phyloP scores from a whole-genome alignment of 495 filamentous ascomycete species.

The Hyaloscypha bicolor region DNA sequence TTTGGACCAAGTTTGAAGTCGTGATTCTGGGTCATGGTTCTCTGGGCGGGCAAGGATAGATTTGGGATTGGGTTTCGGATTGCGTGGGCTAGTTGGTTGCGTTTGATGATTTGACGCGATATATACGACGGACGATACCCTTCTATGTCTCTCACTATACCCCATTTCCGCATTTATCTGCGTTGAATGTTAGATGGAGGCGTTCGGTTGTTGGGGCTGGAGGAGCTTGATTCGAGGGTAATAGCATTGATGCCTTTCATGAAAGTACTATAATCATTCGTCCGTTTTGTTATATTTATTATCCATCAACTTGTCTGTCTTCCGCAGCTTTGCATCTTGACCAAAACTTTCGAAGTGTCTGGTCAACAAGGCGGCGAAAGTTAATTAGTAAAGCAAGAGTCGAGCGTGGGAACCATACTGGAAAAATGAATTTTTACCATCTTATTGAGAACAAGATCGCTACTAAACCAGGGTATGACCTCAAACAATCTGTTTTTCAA shows the following conservation, averaged over 20 bases:
- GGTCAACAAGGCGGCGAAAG: too few relatives aligned
- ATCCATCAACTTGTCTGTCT: too few relatives aligned
- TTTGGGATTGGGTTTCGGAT: not conserved
- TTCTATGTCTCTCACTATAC: slow-evolving; percentile 32
- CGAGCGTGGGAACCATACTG: too few relatives aligned
- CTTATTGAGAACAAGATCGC: too few relatives aligned
- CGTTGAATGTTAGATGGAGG: slow-evolving; percentile 11
- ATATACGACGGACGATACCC: slow-evolving; percentile 25
- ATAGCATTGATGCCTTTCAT: not conserved
- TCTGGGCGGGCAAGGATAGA: slow-evolving; percentile 4
- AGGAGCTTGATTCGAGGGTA: not conserved
- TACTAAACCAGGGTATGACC: too few relatives aligned
- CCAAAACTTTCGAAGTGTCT: too few relatives aligned
- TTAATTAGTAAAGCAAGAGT: too few relatives aligned
- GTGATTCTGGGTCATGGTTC: not conserved
- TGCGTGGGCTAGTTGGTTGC: not conserved
- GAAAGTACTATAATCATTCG: too few relatives aligned
- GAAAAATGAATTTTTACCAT: too few relatives aligned
- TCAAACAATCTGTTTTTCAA: too few relatives aligned
- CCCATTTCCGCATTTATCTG: slow-evolving; percentile 16
- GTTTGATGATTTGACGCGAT: slow-evolving; percentile 13
- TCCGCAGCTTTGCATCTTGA: too few relatives aligned
- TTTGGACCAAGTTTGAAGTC: slow-evolving; percentile 24
- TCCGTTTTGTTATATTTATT: too few relatives aligned
- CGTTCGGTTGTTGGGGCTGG: slow-evolving; percentile 1